phyloP scores from a whole-genome alignment of 805 yeast genomes.

The Schizosaccharomyces lindneri region DNA sequence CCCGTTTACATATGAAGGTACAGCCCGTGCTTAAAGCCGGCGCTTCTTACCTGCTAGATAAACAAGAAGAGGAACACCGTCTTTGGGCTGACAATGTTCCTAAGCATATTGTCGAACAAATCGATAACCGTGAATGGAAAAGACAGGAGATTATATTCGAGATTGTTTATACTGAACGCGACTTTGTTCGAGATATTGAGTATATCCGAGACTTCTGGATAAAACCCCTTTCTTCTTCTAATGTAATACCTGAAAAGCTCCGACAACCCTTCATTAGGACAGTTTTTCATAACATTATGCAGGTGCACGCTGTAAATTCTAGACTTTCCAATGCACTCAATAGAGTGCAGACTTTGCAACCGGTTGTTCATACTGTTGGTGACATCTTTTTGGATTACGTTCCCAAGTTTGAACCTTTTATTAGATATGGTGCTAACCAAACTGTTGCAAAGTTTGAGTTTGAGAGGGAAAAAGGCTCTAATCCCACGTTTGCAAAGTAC shows the following conservation, averaged over 20 bases:
- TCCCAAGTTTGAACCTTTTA: conserved; percentile 75
- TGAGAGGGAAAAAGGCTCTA: conserved; percentile 76
- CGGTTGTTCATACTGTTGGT: conserved; percentile 65
- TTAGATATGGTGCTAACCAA: conserved; percentile 85
- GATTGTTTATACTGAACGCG: conserved; percentile 77
- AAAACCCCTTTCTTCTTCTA: conserved; percentile 65
- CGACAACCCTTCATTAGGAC: conserved; percentile 76
- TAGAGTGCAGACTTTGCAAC: conserved; percentile 61
- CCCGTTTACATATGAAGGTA: conserved; percentile 67
- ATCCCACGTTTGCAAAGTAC: conserved; percentile 75
- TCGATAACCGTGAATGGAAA: conserved; percentile 66
- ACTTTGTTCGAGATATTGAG: conserved; percentile 83
- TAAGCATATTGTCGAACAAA: conserved; percentile 43
- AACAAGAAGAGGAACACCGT: conserved; percentile 36
- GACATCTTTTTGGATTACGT: conserved; percentile 68
- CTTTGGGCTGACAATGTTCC: conserved; percentile 89
- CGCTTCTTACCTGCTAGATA: conserved; percentile 25
- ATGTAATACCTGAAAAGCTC: conserved; percentile 67
- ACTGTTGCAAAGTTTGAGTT: conserved; percentile 86
- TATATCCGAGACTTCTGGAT: conserved; percentile 84
- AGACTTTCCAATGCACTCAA: conserved; percentile 74
- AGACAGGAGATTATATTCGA: conserved; percentile 91
- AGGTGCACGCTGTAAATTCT: conserved; percentile 59
- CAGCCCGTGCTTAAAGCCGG: conserved; percentile 65
- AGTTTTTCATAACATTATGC: conserved; percentile 74